Evolutionary conservation across 1,284 basidiomycete species (phyloP), one percentile per base, ranked within the genome.

Genomic region (Heliocybe sulcata): DNA sequence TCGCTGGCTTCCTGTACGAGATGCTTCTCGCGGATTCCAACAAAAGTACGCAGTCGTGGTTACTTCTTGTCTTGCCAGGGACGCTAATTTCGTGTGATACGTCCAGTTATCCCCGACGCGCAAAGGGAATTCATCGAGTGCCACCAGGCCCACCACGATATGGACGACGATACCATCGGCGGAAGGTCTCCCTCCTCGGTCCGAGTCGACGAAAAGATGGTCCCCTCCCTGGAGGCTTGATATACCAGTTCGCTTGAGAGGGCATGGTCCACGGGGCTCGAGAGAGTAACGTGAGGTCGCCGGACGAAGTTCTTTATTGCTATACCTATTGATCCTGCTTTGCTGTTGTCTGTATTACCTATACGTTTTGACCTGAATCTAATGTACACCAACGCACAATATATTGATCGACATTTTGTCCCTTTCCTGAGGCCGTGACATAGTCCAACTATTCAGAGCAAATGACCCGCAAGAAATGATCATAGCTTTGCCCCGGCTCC

Each of bases 1-100:
- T 82, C 33, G 80, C 74, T 9, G 77, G 71, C 22, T 55, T 71
- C 42, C 54, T 83, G 27, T 84, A 87, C 57, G 80, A 83, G 59
- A 57, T 76, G 12, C 69, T 85, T 62, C 65, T 87, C 14, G 66
- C 68, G 2, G 82, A 84, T 61, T 80, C 79, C 2, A 75, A 77
- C 59, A 70, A 80, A 68, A 77, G 68, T 71, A 49, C 54, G 65
- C 47, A 8, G 22, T 49, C 6, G 4, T 23, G 10, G 27, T 25
- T 22, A 6, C 20, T 16, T 23, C 51, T 19, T 20, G 9, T 10
- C 49, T 31, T 25, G 9, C 49, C 23, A 10, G 8, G 22, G 8
- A 23, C 20, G 12, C 27, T 20, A 11, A 11, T 51, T 25, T 12
- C 25, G 22, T n/a, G n/a, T 35, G 38, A 6, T 16, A 35, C 19